These are phyloP conservation scores for Ceratocystis variospora DNA, from an alignment of 2,329 filamentous ascomycete species.

Conservation along the genomic window DNA sequence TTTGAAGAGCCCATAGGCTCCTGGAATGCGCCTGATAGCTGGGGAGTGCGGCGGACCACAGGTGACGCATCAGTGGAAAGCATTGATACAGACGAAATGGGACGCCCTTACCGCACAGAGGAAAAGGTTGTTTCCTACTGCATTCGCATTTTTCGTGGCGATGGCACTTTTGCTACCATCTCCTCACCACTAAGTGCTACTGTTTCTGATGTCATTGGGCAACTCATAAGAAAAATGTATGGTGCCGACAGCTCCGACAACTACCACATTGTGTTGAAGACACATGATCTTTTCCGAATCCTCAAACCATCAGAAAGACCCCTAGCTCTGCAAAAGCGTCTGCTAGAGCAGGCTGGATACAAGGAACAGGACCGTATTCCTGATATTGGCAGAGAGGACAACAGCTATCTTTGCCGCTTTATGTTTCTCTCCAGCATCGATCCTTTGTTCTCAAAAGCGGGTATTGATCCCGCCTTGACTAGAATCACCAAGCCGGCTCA, in stretches of 20 bases:
- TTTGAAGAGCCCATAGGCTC: slow-evolving; percentile 37
- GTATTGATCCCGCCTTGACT: slow-evolving; percentile 63
- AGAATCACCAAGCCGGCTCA: slow-evolving; percentile 86
- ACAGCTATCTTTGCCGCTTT: slow-evolving; percentile 92
- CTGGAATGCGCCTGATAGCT: slow-evolving; percentile 94
- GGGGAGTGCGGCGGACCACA: slow-evolving; percentile 68
- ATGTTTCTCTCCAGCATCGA: slow-evolving; percentile 59
- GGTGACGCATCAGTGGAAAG: slow-evolving; percentile 53
- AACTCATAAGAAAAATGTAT: slow-evolving; percentile 88
- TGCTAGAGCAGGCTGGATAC: slow-evolving; percentile 87
- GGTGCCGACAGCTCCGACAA: slow-evolving; percentile 81
- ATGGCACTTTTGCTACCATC: slow-evolving; percentile 87
- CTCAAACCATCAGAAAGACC: slow-evolving; percentile 67
- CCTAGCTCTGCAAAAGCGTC: slow-evolving; percentile 76
- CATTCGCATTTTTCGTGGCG: slow-evolving; percentile 86
- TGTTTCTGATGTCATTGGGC: slow-evolving; percentile 74
- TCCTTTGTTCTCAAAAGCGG: slow-evolving; percentile 49
- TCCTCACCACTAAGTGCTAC: slow-evolving; percentile 72
- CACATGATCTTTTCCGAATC: slow-evolving; percentile 77
- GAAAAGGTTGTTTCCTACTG: slow-evolving; percentile 70
- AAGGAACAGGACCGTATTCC: slow-evolving; percentile 74
- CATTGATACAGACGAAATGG: slow-evolving; percentile 38
- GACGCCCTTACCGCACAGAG: slow-evolving; percentile 26
- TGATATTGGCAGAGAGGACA: slow-evolving; percentile 89
- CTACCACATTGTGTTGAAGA: slow-evolving; percentile 89